phyloP scores from a whole-genome alignment of 345 rosid genomes.

The Noccaea bulbosa region DNA sequence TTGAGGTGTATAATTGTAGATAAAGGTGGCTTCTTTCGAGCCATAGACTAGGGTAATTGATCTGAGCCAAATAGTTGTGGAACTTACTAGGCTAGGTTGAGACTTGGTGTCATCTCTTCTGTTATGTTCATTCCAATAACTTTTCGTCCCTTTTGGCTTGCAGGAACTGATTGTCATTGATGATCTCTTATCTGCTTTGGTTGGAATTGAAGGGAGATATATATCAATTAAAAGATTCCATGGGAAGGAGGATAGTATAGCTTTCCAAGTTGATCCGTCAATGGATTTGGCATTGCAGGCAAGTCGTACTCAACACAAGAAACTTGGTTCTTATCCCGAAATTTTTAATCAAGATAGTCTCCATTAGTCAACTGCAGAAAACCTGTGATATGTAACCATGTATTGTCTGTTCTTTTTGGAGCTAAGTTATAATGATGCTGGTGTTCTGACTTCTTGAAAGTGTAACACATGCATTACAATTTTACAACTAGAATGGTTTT shows the following conservation, averaged over 20 bases:
- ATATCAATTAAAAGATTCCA: conserved; percentile 69
- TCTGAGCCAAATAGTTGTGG: not conserved
- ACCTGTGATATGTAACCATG: conserved; percentile 8
- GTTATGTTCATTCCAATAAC: conserved; percentile 6
- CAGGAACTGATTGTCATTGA: conserved; percentile 93
- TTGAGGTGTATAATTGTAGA: conserved; percentile 11
- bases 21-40: conserved; percentile 16
- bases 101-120: conserved; percentile 15
- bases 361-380: conserved; percentile 8
- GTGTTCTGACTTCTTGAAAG: conserved; percentile 13
- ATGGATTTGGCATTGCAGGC: conserved; percentile 97
- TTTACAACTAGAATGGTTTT: conserved; percentile 11
- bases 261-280: conserved; percentile 83
- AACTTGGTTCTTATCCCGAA: not conserved
- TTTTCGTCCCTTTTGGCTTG: conserved; percentile 27
- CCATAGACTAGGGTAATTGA: conserved; percentile 23
- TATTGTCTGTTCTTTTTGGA: conserved; percentile 1
- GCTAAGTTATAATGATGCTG: not conserved
- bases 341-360: conserved; percentile 11
- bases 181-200: conserved; percentile 88
- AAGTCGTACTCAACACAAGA: conserved; percentile 26
- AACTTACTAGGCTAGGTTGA: conserved; percentile 8
- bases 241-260: conserved; percentile 63
- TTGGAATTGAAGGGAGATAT: conserved; percentile 92
- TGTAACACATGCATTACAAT: conserved; percentile 4